These are phyloP conservation scores for Monosporascus sp. DNA, from an alignment of 2,329 filamentous ascomycete genomes.

Conservation along the genomic window DNA sequence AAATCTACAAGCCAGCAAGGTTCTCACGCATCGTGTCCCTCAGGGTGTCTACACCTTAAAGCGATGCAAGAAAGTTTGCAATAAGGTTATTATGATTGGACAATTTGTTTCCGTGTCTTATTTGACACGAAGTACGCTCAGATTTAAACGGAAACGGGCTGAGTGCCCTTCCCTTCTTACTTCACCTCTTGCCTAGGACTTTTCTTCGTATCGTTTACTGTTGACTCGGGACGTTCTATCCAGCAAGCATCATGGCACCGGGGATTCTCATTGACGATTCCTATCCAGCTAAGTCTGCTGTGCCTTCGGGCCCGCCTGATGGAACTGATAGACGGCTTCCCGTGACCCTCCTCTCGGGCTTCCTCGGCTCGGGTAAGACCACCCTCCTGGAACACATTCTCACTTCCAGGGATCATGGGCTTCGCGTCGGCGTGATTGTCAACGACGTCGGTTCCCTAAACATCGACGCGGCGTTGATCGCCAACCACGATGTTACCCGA, in stretches of 20 bases:
- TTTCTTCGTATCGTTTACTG: neutral
- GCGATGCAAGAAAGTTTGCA: neutral
- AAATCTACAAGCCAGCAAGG: neutral
- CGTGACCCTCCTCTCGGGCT: conserved; percentile 57
- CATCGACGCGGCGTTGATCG: conserved; percentile 59
- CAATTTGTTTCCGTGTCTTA: neutral
- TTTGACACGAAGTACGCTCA: too few species aligned
- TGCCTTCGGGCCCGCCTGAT: too few species aligned
- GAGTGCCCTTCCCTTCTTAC: too few species aligned
- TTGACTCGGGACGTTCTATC: neutral
- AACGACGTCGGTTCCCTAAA: conserved; percentile 68
- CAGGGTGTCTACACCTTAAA: neutral
- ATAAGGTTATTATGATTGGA: neutral
- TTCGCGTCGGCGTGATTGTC: conserved; percentile 67
- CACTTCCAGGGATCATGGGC: conserved; percentile 56
- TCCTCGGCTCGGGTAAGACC: conserved; percentile 65
- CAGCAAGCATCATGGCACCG: neutral
- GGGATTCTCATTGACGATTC: neutral
- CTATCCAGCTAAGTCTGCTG: neutral
- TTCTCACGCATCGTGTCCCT: neutral
- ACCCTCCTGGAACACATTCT: conserved; percentile 67
- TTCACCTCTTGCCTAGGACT: neutral
- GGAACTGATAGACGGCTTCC: conserved; percentile 35
- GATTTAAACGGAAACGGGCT: too few species aligned
- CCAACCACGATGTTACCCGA: conserved; percentile 47